Base-by-base conservation (phyloP, 176 grass and related monocot genomes). In the Oryza glumipatula region DNA sequence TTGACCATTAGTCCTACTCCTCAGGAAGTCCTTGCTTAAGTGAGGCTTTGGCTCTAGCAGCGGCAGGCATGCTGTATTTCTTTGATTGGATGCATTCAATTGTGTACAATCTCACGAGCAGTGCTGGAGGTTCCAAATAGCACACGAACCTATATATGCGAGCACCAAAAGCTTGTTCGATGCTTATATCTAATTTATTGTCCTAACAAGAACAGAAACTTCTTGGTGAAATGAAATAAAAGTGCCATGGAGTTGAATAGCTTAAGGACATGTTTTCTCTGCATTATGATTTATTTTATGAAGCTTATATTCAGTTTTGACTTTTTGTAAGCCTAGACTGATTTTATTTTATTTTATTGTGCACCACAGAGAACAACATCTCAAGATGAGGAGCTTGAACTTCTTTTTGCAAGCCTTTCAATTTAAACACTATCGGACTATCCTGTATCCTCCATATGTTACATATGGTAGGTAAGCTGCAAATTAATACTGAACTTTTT, bases 401-500 rank as follows among this genome's bases (percentile, higher is more conserved):
- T 98, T 9, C 91, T 98, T 74, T 98, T 98, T 73, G 91, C 95
- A 79, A 95, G 71, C 85, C 93, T 98, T 84, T 95, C 93, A 63
- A 76, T 98, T 68, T 95, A 49, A 94, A 75, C 26, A 46, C 3
- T 66, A 52, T 44, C 43, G 9, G 43, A 44, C 43, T 10, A 44
- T 44, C 43, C 43, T 44, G 43, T 44, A 44, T 82, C 43, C 15
- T 14, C 7, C n/a, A 63, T 76, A 78, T 75, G 66, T 82, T 84
- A 82, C 64, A 65, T 41, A 22, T 77, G 48, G 23, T 51, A 78
- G 64, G 84, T 85, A 74, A 88, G 68, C 44, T 73, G 16, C 44
- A 46, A 63, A 70, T 68, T 81, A 43, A 65, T 47, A 46, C 44
- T 22, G 26, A 15, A 26, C 54, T 2, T 19, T 77, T 66, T 90